These are phyloP conservation scores for Microbotryum violaceum DNA, from an alignment of 1,284 basidiomycete species.

Conservation along the genomic window DNA sequence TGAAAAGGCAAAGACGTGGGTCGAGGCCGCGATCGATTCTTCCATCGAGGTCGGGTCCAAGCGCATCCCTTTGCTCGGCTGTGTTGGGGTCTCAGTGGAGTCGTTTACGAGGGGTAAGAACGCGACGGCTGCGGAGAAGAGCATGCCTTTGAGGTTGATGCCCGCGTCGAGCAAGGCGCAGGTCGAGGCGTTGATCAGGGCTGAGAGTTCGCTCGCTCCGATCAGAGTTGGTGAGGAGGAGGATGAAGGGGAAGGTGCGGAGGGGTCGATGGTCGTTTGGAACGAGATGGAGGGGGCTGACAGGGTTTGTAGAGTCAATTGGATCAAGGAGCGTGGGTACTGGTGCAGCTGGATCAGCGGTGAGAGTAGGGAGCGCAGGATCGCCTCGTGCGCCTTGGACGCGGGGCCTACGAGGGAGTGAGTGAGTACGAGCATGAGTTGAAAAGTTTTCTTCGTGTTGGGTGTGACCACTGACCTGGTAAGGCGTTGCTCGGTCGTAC, in stretches of 20 bases:
- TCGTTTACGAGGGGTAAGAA: conserved; percentile 44
- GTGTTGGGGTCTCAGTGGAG: conserved; percentile 45
- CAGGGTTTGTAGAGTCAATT: conserved; percentile 54
- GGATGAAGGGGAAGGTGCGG: conserved; percentile 28
- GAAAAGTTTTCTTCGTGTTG: conserved; percentile 23
- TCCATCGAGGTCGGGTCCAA: conserved; percentile 60
- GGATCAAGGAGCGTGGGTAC: conserved; percentile 53
- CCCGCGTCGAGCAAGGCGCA: conserved; percentile 46
- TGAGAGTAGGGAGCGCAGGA: conserved; percentile 38
- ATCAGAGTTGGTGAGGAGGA: conserved; percentile 36
- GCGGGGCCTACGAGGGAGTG: conserved; percentile 38
- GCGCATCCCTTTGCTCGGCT: conserved; percentile 55
- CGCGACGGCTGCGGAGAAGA: conserved; percentile 45
- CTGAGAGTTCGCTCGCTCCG: conserved; percentile 39
- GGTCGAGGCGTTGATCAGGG: conserved; percentile 51
- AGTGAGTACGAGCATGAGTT: conserved; percentile 3
- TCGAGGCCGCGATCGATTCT: conserved; percentile 53
- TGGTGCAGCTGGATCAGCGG: conserved; percentile 45
- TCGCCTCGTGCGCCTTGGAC: conserved; percentile 40
- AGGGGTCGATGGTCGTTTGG: conserved; percentile 43
- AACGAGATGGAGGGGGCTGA: conserved; percentile 51
- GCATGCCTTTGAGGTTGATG: conserved; percentile 43
- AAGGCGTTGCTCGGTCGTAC: conserved; percentile 47
- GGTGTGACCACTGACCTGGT: conserved; percentile 37
- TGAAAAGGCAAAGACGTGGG: conserved; percentile 50